Conservation (phyloP, 306 rosid species). For the Castanospermum australe region DNA sequence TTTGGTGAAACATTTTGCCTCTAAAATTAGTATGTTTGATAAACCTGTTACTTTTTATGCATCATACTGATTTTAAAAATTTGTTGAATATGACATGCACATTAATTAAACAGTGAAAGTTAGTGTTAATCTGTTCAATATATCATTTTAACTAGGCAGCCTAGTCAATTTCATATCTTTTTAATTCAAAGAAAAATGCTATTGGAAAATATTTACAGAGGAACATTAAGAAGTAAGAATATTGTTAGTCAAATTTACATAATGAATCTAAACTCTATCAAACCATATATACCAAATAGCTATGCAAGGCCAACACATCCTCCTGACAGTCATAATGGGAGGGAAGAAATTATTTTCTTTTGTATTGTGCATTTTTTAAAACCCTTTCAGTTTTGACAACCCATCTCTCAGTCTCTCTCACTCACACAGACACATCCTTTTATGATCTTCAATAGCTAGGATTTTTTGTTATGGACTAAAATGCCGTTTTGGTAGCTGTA, state of each 20-base stretch:
- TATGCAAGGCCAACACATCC: background rate
- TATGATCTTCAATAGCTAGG: background rate
- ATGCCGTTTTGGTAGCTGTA: background rate
- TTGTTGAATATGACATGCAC: background rate
- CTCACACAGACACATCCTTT: background rate
- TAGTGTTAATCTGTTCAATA: background rate
- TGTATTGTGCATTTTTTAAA: slow-evolving; percentile 5
- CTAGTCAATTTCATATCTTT: background rate
- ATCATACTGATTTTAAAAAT: background rate
- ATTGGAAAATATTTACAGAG: background rate
- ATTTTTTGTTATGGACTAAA: background rate
- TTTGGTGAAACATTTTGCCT: background rate
- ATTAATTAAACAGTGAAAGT: background rate
- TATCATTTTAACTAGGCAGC: background rate
- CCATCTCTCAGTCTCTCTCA: background rate
- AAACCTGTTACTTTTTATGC: background rate
- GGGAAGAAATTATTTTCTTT: background rate
- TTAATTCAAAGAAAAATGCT: background rate
- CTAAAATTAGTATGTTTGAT: background rate
- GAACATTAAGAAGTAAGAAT: background rate
- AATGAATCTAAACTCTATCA: background rate
- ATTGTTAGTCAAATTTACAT: background rate
- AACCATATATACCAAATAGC: background rate
- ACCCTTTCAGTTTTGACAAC: background rate
- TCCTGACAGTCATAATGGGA: background rate